These are phyloP conservation scores for Tricholomella constricta DNA, from an alignment of 768 basidiomycete genomes.

Conservation along the genomic window DNA sequence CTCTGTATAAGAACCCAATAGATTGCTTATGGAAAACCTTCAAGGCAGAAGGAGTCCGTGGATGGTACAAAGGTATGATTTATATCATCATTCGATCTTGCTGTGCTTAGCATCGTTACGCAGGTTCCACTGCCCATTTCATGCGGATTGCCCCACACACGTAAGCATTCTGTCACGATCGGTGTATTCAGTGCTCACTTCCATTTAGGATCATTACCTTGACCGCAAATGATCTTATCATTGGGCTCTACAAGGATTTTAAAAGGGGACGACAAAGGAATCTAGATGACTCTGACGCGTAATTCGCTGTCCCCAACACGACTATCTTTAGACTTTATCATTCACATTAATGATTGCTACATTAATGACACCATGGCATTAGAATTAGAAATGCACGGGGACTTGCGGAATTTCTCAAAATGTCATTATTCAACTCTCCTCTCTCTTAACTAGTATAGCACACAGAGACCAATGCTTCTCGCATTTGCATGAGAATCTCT, in stretches of 20 bases:
- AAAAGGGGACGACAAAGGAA: conserved; percentile 29
- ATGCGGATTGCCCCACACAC: conserved; percentile 92
- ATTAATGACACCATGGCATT: background rate
- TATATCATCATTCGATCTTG: background rate
- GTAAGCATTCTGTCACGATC: conserved; percentile 40
- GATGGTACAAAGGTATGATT: conserved; percentile 89
- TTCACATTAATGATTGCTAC: background rate
- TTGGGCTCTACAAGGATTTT: conserved; percentile 61
- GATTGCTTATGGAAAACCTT: conserved; percentile 98
- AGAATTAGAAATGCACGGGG: background rate
- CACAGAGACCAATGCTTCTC: no score
- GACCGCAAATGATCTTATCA: conserved; percentile 82
- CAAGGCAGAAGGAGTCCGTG: conserved; percentile 82
- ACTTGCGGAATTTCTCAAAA: background rate
- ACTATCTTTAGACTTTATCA: background rate
- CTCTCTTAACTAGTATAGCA: no score
- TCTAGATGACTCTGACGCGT: conserved; percentile 21
- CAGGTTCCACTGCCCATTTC: conserved; percentile 93
- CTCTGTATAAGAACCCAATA: conserved; percentile 87
- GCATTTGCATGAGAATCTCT: no score
- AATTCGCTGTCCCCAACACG: background rate
- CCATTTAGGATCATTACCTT: conserved; percentile 78
- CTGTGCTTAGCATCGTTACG: background rate
- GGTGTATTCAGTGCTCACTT: background rate
- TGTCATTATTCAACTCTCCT: no score